Evolutionary conservation across 305 asterid species (phyloP), one percentile per base, ranked within the genome.

Genomic region (Rubia balearica): DNA sequence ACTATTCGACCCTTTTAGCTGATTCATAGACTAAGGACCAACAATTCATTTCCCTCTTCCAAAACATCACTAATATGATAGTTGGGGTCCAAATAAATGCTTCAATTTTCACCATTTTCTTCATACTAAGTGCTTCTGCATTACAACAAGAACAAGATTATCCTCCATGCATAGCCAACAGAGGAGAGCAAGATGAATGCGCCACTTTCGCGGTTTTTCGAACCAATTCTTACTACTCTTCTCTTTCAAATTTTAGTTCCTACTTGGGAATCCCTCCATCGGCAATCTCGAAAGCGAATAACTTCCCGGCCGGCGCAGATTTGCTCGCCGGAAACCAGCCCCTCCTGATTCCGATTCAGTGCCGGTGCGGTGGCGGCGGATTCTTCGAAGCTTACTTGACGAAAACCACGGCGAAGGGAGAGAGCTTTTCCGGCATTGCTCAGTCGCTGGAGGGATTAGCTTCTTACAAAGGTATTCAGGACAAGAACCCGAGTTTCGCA

Each of bases 371-470:
- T 21, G 38, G 19, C 12, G 79, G 74, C 49, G 81, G 79, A 10
- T 69, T 76, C 33, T 85, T 78, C 45, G 84, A 60, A 69, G 89
- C 90, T 27, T 78, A 80, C 65, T 33, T 86, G 71, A 80, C 24
- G n/a, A 85, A 66, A 51, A 77, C 67, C 19, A 80, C 83, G 22
- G 51, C 24, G 42, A 59, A 79, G 83, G 88, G 92, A 6, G 90
- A 84, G 71, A 89, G 82, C 84, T 81, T 87, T 71, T 41, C 27
- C 71, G 74, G 71, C 43, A 85, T 89, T 73, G 83, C 83, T 51
- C 79, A 81, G 71, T 83, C 88, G 45, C 65, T 85, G 2, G 85
- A 83, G 72, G 91, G 90, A 38, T 76, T 86, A 55, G 81, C 91
- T 14, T 73, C 82, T 60, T 87, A 87, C 73, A 76, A 76, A 56